These are phyloP conservation scores for Oryza meyeriana DNA, from an alignment of 176 grass and related monocot species.

Conservation along the genomic window DNA sequence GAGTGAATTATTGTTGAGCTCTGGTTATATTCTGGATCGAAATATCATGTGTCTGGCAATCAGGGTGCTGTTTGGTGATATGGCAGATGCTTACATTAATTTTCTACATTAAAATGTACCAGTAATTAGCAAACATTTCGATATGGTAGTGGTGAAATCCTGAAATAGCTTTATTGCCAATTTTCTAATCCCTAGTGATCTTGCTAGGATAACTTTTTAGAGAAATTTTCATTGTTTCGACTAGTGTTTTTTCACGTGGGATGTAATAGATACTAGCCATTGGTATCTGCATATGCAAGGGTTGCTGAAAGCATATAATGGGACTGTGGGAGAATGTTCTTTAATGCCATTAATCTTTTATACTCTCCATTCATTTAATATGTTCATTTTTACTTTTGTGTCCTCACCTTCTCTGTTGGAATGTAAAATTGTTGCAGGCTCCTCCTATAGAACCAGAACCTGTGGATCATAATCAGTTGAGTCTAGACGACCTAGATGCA, in stretches of 20 bases:
- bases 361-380: background rate
- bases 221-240: background rate
- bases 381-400: conserved; percentile 7
- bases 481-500: conserved; percentile 69
- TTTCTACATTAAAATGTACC: background rate
- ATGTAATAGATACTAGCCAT: background rate
- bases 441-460: conserved; percentile 58
- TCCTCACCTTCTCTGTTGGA: background rate
- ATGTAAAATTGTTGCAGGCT: conserved; percentile 44
- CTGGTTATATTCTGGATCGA: background rate
- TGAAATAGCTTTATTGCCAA: background rate
- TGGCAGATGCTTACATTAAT: background rate
- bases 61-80: background rate
- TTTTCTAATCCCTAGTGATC: background rate
- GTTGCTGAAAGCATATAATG: background rate
- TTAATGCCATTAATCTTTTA: background rate
- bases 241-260: background rate
- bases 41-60: background rate
- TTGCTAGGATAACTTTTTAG: background rate
- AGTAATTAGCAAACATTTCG: background rate
- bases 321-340: background rate
- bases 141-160: background rate
- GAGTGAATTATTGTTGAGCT: background rate
- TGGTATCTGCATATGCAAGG: background rate
- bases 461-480: conserved; percentile 70